phyloP scores from a whole-genome alignment of 306 rosid genomes.

The Corylus heterophylla region DNA sequence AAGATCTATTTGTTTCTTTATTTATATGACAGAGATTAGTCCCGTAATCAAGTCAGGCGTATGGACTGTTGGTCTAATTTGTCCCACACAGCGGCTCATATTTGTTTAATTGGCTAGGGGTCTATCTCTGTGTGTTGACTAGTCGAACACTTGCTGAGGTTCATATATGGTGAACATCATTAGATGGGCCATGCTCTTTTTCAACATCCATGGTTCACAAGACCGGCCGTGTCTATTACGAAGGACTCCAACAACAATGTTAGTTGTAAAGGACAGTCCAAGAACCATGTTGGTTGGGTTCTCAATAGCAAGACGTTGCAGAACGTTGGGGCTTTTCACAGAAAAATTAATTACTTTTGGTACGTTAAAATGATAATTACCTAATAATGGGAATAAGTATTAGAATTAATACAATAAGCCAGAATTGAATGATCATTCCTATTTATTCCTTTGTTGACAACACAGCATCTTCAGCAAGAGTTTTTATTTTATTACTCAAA shows the following conservation, averaged over 20 bases:
- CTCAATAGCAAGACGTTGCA: too few relatives aligned
- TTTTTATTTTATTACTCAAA: too few relatives aligned
- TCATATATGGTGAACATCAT: not conserved
- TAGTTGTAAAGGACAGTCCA: not conserved
- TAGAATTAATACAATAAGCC: too few relatives aligned
- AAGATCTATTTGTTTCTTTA: conserved; percentile 21
- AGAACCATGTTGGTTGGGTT: not conserved
- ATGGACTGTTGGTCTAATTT: conserved; percentile 40
- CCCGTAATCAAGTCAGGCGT: conserved; percentile 44
- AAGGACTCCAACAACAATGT: not conserved
- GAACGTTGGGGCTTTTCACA: too few relatives aligned
- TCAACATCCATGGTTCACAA: not conserved
- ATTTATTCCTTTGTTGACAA: too few relatives aligned
- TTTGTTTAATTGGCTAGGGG: conserved; percentile 17
- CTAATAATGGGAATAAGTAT: too few relatives aligned
- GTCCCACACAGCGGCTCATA: conserved; percentile 33
- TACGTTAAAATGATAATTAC: too few relatives aligned
- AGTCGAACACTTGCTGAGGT: conserved; percentile 4
- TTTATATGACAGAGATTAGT: conserved; percentile 17
- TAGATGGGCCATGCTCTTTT: not conserved
- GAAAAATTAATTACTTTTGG: too few relatives aligned
- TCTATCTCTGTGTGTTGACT: conserved; percentile 27
- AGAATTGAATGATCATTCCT: too few relatives aligned
- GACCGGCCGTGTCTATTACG: not conserved
- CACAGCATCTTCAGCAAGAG: too few relatives aligned